A percentile compares a stretch with the other conserved stretches of the same genome.
phyloP scores from a whole-genome alignment of 352 stramenopile genomes.

The Blastocystis hominis region DNA sequence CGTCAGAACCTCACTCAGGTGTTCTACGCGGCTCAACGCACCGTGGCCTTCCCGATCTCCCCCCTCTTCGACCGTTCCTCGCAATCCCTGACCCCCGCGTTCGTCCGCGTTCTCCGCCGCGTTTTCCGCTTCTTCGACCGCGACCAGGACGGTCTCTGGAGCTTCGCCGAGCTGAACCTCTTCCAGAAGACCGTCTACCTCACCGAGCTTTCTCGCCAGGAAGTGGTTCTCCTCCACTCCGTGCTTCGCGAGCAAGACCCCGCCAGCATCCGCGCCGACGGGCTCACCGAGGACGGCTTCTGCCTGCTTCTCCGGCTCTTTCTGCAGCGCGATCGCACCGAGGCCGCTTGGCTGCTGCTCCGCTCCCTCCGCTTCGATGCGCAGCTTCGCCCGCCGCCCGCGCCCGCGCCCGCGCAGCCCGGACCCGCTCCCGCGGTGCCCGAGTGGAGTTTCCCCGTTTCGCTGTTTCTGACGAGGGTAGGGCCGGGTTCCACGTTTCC shows the following conservation, averaged over 20 bases:
- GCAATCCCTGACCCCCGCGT: not conserved
- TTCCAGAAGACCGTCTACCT: constrained; percentile 28
- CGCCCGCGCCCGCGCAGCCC: not conserved
- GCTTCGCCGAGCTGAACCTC: not conserved
- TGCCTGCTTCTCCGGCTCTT: not conserved
- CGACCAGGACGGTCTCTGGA: constrained; percentile 35
- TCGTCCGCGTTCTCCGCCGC: constrained; percentile 3
- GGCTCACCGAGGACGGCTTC: constrained; percentile 17
- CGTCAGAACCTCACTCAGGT: constrained; percentile 1
- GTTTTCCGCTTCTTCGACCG: constrained; percentile 41
- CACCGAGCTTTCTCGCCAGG: not conserved
- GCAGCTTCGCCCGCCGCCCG: not conserved
- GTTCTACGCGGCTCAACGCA: constrained; percentile 20
- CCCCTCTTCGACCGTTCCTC: not conserved
- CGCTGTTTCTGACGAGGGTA: not conserved
- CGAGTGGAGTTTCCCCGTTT: not conserved
- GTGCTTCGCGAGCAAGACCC: not conserved
- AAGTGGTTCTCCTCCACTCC: not conserved
- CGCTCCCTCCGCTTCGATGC: not conserved
- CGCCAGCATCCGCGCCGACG: not conserved
- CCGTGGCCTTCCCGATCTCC: not conserved
- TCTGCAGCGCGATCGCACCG: not conserved
- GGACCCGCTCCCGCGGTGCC: not conserved
- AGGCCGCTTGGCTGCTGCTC: constrained; percentile 7
- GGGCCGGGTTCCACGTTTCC: not conserved